Base-by-base conservation (phyloP, 352 stramenopile species). In the Globisporangium sylvaticum region DNA sequence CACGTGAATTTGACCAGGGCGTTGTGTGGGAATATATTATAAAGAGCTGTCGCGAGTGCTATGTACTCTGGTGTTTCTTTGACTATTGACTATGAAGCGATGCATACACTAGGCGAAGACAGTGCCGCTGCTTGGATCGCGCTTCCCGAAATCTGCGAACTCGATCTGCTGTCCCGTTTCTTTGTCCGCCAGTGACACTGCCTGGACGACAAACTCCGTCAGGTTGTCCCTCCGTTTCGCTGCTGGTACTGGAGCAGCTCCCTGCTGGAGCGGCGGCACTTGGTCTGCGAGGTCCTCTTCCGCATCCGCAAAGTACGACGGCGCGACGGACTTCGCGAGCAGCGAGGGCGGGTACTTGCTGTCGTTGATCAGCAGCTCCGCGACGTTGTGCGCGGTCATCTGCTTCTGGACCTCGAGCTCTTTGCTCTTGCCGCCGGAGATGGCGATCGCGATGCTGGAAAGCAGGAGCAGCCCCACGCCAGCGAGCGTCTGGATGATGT, bases 251-350 rank as follows among this genome's bases (percentile, higher is more conserved):
- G 14, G 37, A 44, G 12, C 3, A 18, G 37, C 12, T 20, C 37
- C 37, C 37, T 44, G 37, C 6, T 44, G 37, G 37, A 44, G 37
- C n/a, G 46, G n/a, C 5, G 46, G n/a, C n/a, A 27, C 24, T 54
- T 22, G 46, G 24, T 54, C 24, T 54, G n/a, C 24, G n/a, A 54
- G 18, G 9, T 25, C 46, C 8, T 54, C 46, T 24, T 54, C 46
- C 20, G 46, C 46, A 12, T 54, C 46, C 9, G 46, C n/a, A 4
- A 54, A 54, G 46, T 15, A 27, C n/a, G n/a, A 22, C 46, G 46
- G 42, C 68, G 80, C 29, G 75, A 76, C 15, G 71, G 71, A 7
- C 75, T 10, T 2, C 58, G 77, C 4, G 39, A 58, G 20, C 25
- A 61, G 24, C 69, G 2, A 9, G 18, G 42, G 20, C 12, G 60